These are phyloP conservation scores for Podila verticillata DNA, from an alignment of 192 early-diverging fungal species.

Conservation along the genomic window DNA sequence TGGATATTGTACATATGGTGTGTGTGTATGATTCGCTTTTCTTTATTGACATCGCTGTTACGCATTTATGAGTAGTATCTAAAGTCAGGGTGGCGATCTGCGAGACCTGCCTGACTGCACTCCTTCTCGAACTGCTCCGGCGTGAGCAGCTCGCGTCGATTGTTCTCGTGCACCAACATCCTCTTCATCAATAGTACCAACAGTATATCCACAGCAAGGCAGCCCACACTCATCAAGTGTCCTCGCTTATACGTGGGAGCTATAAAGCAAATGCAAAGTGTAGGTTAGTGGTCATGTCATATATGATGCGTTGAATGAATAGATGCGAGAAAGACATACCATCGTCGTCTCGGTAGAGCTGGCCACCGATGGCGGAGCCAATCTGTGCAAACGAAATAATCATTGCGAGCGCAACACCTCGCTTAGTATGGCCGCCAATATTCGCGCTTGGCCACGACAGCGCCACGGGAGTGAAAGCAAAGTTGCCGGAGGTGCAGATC, in stretches of 20 bases:
- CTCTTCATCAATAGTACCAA: neutral
- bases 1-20: too few species aligned
- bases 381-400: slow-evolving; percentile 69
- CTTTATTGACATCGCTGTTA: neutral
- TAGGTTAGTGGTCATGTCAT: too few species aligned
- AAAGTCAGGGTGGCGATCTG: slow-evolving; percentile 1
- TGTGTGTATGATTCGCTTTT: neutral
- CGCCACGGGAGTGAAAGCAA: slow-evolving; percentile 36
- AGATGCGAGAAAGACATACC: neutral
- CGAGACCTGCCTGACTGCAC: too few species aligned
- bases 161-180: neutral
- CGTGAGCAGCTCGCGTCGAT: neutral
- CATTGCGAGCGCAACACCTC: slow-evolving; percentile 65
- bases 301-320: too few species aligned
- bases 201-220: neutral
- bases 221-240: neutral
- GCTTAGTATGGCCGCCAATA: slow-evolving; percentile 71
- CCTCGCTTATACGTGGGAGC: neutral
- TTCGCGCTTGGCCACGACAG: slow-evolving; percentile 64
- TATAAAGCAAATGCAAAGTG: neutral
- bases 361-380: slow-evolving; percentile 71
- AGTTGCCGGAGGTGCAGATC: slow-evolving; percentile 19
- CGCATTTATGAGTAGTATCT: neutral
- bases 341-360: slow-evolving; percentile 71
- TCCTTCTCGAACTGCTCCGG: neutral